Evolutionary conservation across 108 stramenopile genomes (phyloP).

Genomic region (Cylindrotheca closterium): DNA sequence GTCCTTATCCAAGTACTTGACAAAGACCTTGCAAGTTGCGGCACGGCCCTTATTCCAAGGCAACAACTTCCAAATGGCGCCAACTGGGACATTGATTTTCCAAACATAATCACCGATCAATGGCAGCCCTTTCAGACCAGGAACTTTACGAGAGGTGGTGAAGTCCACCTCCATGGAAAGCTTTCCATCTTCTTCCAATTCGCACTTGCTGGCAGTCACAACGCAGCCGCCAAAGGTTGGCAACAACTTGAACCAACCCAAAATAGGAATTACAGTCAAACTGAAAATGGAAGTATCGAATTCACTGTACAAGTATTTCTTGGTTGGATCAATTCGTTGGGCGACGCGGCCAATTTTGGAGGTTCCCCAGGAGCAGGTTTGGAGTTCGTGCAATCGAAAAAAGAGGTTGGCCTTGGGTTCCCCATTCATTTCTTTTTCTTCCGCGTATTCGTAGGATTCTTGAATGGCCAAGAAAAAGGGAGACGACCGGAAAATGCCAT

Average conservation of each 20-base stretch:
- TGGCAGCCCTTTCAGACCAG: constrained; percentile 67
- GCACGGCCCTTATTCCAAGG: constrained; percentile 85
- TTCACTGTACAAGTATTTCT: constrained; percentile 66
- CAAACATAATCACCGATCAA: constrained; percentile 79
- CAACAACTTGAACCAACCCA: constrained; percentile 88
- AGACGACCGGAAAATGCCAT: constrained; percentile 82
- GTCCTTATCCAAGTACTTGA: constrained; percentile 76
- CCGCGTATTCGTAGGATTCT: constrained; percentile 80
- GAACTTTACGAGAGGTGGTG: constrained; percentile 74
- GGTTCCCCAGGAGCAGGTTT: constrained; percentile 90
- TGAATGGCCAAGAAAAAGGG: constrained; percentile 90
- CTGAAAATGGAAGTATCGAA: constrained; percentile 80
- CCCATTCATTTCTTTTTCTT: constrained; percentile 49
- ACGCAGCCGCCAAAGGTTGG: constrained; percentile 96
- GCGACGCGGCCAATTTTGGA: constrained; percentile 88
- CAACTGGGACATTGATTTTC: constrained; percentile 84
- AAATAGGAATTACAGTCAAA: constrained; percentile 87
- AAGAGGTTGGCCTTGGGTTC: constrained; percentile 79
- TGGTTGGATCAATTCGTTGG: constrained; percentile 67
- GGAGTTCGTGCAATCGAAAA: constrained; percentile 92
- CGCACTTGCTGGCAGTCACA: constrained; percentile 68
- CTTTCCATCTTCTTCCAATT: constrained; percentile 47
- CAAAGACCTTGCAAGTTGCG: constrained; percentile 65
- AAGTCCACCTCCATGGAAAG: constrained; percentile 84
- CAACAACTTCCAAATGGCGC: constrained; percentile 78